Evolutionary conservation across 2,329 filamentous ascomycete genomes (phyloP).

Genomic region (Xylariomycetidae sp.): DNA sequence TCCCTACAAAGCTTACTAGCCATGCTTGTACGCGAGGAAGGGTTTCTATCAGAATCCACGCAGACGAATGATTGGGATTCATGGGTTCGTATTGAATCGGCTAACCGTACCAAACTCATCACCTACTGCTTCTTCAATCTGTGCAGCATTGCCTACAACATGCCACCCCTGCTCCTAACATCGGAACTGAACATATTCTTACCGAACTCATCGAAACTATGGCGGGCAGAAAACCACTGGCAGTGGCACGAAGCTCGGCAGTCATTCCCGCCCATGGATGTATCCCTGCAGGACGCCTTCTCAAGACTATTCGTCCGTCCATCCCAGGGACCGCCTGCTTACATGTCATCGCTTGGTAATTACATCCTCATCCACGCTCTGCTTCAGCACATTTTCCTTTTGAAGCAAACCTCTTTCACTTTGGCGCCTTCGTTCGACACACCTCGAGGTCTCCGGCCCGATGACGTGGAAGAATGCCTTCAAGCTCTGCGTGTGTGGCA

Average conservation of each 20-base stretch:
- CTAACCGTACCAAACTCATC: conserved; percentile 53
- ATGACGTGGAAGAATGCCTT: conserved; percentile 51
- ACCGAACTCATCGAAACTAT: conserved; percentile 49
- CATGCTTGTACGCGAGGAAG: conserved; percentile 53
- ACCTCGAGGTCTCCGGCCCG: conserved; percentile 43
- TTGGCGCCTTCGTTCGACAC: conserved; percentile 42
- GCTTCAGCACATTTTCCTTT: conserved; percentile 64
- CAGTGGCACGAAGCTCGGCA: conserved; percentile 55
- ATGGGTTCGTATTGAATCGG: conserved; percentile 52
- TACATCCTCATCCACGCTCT: conserved; percentile 68
- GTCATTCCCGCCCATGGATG: conserved; percentile 42
- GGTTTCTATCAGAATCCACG: conserved; percentile 42
- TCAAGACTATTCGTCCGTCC: conserved; percentile 47
- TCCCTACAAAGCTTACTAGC: conserved; percentile 53
- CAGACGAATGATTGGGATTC: conserved; percentile 51
- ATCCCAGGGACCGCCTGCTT: conserved; percentile 40
- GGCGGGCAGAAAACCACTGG: conserved; percentile 51
- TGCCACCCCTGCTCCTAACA: conserved; percentile 51
- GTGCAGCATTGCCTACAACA: conserved; percentile 56
- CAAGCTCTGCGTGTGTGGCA: conserved; percentile 54
- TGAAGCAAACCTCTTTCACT: conserved; percentile 56
- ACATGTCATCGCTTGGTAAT: conserved; percentile 57
- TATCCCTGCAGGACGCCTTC: conserved; percentile 52
- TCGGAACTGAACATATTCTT: conserved; percentile 52
- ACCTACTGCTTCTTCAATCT: conserved; percentile 59